Conservation (phyloP, 164 flowering plant genomes). For the Vitis rotundifolia region DNA sequence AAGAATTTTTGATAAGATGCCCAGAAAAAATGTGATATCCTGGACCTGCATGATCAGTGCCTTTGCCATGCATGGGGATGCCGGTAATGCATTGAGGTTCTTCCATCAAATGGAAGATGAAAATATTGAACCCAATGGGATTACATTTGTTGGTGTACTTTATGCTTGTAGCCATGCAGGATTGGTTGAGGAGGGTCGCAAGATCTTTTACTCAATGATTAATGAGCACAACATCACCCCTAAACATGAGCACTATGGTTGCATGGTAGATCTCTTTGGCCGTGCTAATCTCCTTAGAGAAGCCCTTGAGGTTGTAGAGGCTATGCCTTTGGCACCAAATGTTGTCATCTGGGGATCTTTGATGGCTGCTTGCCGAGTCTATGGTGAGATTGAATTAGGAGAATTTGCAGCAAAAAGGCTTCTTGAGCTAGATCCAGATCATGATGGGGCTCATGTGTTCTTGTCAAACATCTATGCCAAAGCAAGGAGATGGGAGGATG, state of each 20-base stretch:
- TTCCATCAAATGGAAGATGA: conserved; percentile 62
- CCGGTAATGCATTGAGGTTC: conserved; percentile 41
- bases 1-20: conserved; percentile 56
- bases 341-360: conserved; percentile 77
- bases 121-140: conserved; percentile 56
- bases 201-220: conserved; percentile 59
- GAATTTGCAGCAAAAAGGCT: conserved; percentile 68
- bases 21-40: conserved; percentile 63
- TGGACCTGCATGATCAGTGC: conserved; percentile 80
- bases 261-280: conserved; percentile 82
- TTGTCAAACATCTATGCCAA: conserved; percentile 76
- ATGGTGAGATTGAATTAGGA: conserved; percentile 60
- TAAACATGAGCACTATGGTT: conserved; percentile 70
- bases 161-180: conserved; percentile 91
- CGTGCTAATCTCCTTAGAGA: conserved; percentile 65
- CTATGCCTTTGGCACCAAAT: conserved; percentile 76
- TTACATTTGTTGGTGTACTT: conserved; percentile 71
- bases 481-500: conserved; percentile 62
- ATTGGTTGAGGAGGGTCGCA: conserved; percentile 58
- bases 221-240: conserved; percentile 56
- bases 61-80: conserved; percentile 72
- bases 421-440: conserved; percentile 65
- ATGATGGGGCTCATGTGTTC: conserved; percentile 76
- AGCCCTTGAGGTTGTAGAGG: conserved; percentile 62
- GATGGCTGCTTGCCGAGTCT: conserved; percentile 64